These are phyloP conservation scores for Withania somnifera DNA, from an alignment of 305 asterid species.

Conservation along the genomic window DNA sequence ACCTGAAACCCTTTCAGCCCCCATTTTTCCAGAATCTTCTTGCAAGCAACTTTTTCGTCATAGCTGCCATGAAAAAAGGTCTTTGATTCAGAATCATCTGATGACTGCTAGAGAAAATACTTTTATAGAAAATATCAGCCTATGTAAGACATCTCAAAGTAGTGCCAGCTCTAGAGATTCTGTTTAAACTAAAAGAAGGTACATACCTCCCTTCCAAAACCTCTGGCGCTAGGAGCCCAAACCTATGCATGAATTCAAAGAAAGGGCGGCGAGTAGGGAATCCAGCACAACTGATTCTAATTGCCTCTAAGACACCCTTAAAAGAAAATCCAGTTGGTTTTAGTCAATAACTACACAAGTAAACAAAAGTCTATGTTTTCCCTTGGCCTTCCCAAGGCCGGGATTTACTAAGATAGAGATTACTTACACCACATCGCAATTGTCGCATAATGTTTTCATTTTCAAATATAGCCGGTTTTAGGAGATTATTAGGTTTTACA, in stretches of 20 bases:
- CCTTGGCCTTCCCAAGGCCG: neutral
- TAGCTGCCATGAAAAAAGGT: conserved; percentile 43
- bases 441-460: conserved; percentile 85
- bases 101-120: conserved; percentile 6
- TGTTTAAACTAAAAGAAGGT: conserved; percentile 11
- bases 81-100: conserved; percentile 9
- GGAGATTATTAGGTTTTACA: conserved; percentile 94
- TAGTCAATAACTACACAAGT: conserved; percentile 11
- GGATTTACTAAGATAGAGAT: neutral
- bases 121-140: neutral
- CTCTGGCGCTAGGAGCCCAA: conserved; percentile 95
- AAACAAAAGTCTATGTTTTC: neutral
- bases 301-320: conserved; percentile 99
- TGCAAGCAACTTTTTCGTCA: conserved; percentile 79
- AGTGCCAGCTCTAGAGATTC: conserved; percentile 3
- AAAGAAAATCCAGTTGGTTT: conserved; percentile 17
- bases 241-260: conserved; percentile 87
- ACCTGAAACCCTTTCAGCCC: conserved; percentile 93
- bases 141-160: conserved; percentile 5
- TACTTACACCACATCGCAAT: conserved; percentile 95
- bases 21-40: conserved; percentile 81
- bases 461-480: conserved; percentile 90
- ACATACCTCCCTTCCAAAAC: conserved; percentile 70
- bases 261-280: conserved; percentile 98
- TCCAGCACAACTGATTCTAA: conserved; percentile 99